Evolutionary conservation across 2,329 filamentous ascomycete species (phyloP).

Genomic region (Westerdykella sp.): DNA sequence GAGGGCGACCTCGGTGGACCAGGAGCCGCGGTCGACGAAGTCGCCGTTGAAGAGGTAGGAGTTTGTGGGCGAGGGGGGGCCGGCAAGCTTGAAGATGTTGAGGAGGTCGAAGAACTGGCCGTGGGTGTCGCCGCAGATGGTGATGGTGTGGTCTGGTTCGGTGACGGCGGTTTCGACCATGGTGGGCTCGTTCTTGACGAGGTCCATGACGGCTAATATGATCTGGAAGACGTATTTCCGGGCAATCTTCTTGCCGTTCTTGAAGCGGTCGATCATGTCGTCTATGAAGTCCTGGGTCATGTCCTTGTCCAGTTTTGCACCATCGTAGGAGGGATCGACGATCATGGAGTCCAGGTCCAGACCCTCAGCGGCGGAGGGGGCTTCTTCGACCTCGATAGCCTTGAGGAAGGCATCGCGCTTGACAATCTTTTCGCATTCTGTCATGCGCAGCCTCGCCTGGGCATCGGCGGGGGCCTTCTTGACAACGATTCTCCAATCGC

Average conservation of each 20-base stretch:
- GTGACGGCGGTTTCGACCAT: conserved; percentile 90
- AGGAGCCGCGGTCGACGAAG: conserved; percentile 95
- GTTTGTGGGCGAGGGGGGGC: conserved; percentile 75
- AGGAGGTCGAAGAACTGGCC: conserved; percentile 97
- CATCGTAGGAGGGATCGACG: conserved; percentile 81
- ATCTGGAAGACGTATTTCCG: conserved; percentile 98
- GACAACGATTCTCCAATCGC: conserved; percentile 87
- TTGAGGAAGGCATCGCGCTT: conserved; percentile 88
- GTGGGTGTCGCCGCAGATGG: conserved; percentile 95
- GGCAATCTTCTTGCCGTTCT: conserved; percentile 89
- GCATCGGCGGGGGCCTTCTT: conserved; percentile 82
- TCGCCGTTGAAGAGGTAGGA: conserved; percentile 98
- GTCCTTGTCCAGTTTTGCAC: conserved; percentile 64
- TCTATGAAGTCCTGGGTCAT: conserved; percentile 98
- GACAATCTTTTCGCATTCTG: conserved; percentile 92
- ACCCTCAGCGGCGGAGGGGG: conserved; percentile 85
- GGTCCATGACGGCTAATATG: conserved; percentile 77
- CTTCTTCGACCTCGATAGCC: conserved; percentile 87
- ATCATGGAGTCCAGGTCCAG: conserved; percentile 80
- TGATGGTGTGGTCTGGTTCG: conserved; percentile 71
- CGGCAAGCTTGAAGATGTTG: conserved; percentile 91
- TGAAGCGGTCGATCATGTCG: conserved; percentile 95
- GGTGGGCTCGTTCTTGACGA: conserved; percentile 87
- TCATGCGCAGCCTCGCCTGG: conserved; percentile 82
- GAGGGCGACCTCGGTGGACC: conserved; percentile 95